Percentiles rank a stretch among this genome's conserved stretches.
Evolutionary conservation across 768 basidiomycete genomes (phyloP).

Genomic region (Cubamyces lactineus): DNA sequence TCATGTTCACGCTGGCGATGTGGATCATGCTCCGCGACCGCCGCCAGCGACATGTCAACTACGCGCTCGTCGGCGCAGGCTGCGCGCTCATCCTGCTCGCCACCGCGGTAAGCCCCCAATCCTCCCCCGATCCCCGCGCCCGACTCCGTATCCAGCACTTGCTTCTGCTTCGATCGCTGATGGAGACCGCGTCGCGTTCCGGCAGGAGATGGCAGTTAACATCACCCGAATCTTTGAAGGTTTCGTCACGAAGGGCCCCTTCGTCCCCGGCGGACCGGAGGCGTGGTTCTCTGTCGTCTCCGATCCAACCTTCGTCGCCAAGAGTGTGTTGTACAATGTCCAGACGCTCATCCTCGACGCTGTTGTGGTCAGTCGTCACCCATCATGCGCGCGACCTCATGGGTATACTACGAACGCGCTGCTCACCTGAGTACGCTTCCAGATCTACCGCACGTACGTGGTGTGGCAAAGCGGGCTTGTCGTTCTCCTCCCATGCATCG

Average conservation of each 20-base stretch:
- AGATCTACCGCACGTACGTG: conserved; percentile 32
- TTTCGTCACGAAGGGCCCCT: conserved; percentile 14
- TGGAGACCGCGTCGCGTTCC: not conserved
- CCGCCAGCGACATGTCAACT: conserved; percentile 22
- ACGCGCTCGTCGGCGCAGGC: conserved; percentile 23
- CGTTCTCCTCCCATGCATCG: conserved; percentile 34
- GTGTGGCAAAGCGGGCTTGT: conserved; percentile 37
- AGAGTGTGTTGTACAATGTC: conserved; percentile 6
- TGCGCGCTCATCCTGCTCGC: conserved; percentile 25
- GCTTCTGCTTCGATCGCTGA: not conserved
- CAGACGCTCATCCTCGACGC: conserved; percentile 26
- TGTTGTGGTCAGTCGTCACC: conserved; percentile 24
- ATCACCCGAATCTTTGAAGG: conserved; percentile 13
- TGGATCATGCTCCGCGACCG: conserved; percentile 29
- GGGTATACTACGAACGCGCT: not conserved
- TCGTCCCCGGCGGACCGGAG: conserved; percentile 10
- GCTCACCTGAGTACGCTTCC: not conserved
- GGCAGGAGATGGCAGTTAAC: conserved; percentile 27
- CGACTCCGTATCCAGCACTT: not conserved
- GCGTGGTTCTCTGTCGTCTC: conserved; percentile 10
- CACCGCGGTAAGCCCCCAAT: conserved; percentile 23
- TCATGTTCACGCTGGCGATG: conserved; percentile 31
- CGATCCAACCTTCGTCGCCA: conserved; percentile 11
- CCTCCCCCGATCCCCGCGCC: too few species aligned
- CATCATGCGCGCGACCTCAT: not conserved